Base-by-base conservation (phyloP, 768 basidiomycete genomes). In the Tulasnella sp. region DNA sequence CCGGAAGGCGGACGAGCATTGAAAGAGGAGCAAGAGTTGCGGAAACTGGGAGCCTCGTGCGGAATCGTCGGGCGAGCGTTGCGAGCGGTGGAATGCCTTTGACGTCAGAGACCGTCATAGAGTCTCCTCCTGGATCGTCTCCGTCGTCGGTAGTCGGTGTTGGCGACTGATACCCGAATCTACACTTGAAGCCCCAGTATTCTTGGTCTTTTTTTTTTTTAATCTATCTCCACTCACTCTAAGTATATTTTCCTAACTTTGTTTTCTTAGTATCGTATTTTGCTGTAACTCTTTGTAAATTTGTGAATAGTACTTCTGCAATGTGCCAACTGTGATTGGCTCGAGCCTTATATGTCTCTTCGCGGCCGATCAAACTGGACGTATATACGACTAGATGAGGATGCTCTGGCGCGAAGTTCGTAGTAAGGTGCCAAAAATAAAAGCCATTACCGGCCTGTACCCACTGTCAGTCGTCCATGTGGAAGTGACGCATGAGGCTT, bases 21-120 rank as follows among this genome's bases (percentile, higher is more conserved):
- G 92, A 92, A 80, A 87, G 89, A 5, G 91, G 92, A 48, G 92
- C 88, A 31, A 86, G 93, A 46, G 87, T 93, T 38, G 93, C 92
- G 0, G 93, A 94, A 86, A 91, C 89, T 58, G 91, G 92, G 19
- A 87, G 87, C 75, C 83, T 94, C 81, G 81, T 71, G 19, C 48
- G 76, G 38, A 58, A 58, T 24, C 48, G 76, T 21, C 48, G 76
- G 21, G 42, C 58, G 19, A 68, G 58, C 19, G 39, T 40, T n/a
- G 68, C 56, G 5, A 58, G 48, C 58, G 34, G 76, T 39, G 76
- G 76, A 36, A 62, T 68, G 38, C 56, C 58, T n/a, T 75, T 56
- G 46, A 48, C 75, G 0, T 68, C 62, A 27, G 75, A 75, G 34
- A 75, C 75, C 9, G 75, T 75, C 44, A 44, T 56, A 12, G 75